These are phyloP conservation scores for Lentinula novae-zelandiae DNA, from an alignment of 1,284 basidiomycete species.

Conservation along the genomic window DNA sequence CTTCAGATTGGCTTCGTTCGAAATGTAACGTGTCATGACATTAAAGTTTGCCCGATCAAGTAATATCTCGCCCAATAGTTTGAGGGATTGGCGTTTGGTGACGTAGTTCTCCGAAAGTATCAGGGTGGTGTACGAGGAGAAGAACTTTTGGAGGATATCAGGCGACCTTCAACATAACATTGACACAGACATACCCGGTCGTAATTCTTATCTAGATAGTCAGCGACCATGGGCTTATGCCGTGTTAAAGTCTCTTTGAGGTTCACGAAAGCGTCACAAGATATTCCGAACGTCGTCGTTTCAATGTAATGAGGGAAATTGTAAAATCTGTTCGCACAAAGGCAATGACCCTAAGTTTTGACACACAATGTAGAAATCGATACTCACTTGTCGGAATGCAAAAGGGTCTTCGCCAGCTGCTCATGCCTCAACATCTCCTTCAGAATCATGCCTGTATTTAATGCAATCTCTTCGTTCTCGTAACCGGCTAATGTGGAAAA, in stretches of 20 bases:
- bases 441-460: slow-evolving; percentile 98
- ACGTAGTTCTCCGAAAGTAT: slow-evolving; percentile 96
- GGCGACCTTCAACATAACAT: neutral
- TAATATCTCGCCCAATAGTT: slow-evolving; percentile 95
- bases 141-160: slow-evolving; percentile 64
- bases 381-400: slow-evolving; percentile 90
- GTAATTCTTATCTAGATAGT: slow-evolving; percentile 95
- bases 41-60: slow-evolving; percentile 97
- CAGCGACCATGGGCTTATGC: slow-evolving; percentile 96
- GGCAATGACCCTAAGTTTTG: neutral
- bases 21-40: slow-evolving; percentile 98
- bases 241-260: slow-evolving; percentile 94
- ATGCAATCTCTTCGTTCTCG: slow-evolving; percentile 89
- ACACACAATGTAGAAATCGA: neutral
- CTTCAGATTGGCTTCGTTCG: slow-evolving; percentile 91
- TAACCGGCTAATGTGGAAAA: slow-evolving; percentile 90
- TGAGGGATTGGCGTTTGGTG: slow-evolving; percentile 98
- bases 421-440: slow-evolving; percentile 98
- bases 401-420: slow-evolving; percentile 82
- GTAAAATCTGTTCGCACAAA: slow-evolving; percentile 71
- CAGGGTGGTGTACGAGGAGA: slow-evolving; percentile 89
- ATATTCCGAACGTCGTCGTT: slow-evolving; percentile 96
- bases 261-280: slow-evolving; percentile 96
- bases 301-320: slow-evolving; percentile 97
- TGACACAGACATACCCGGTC: slow-evolving; percentile 64